These are phyloP conservation scores for Lepiota subincarnata DNA, from an alignment of 768 basidiomycete species.

Conservation along the genomic window DNA sequence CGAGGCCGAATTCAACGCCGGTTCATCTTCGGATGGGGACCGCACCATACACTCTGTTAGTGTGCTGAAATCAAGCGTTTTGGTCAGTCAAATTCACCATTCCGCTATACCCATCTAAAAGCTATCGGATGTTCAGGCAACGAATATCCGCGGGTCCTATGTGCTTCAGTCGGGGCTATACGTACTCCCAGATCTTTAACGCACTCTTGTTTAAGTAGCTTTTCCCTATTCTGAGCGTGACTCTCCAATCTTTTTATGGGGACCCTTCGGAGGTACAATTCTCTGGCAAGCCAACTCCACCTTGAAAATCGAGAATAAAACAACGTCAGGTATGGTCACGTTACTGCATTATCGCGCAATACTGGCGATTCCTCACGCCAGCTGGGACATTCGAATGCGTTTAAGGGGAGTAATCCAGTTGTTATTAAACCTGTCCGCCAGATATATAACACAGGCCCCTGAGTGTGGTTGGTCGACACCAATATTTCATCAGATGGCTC, in stretches of 20 bases:
- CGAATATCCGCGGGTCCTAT: not conserved
- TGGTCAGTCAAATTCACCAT: conserved; percentile 13
- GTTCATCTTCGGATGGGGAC: not conserved
- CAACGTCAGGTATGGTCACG: conserved; percentile 6
- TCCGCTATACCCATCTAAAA: not conserved
- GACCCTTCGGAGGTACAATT: too few species aligned
- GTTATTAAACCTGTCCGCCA: not conserved
- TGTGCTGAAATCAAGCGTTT: conserved; percentile 20
- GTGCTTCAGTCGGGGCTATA: conserved; percentile 1
- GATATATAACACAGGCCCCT: not conserved
- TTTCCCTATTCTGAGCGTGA: not conserved
- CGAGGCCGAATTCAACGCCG: not conserved
- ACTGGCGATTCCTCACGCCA: conserved; percentile 16
- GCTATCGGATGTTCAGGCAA: not conserved
- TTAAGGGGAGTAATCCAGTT: not conserved
- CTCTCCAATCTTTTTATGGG: not conserved
- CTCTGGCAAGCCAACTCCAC: not conserved
- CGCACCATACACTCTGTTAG: conserved; percentile 11
- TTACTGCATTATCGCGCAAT: conserved; percentile 14
- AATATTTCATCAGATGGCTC: conserved; percentile 36
- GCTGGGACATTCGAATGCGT: not conserved
- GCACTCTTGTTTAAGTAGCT: not conserved
- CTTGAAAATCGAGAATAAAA: not conserved
- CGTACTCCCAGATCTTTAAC: not conserved
- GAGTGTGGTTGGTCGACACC: too few species aligned